These are phyloP conservation scores for Pleurotus platypus DNA, from an alignment of 768 basidiomycete genomes.

Conservation along the genomic window DNA sequence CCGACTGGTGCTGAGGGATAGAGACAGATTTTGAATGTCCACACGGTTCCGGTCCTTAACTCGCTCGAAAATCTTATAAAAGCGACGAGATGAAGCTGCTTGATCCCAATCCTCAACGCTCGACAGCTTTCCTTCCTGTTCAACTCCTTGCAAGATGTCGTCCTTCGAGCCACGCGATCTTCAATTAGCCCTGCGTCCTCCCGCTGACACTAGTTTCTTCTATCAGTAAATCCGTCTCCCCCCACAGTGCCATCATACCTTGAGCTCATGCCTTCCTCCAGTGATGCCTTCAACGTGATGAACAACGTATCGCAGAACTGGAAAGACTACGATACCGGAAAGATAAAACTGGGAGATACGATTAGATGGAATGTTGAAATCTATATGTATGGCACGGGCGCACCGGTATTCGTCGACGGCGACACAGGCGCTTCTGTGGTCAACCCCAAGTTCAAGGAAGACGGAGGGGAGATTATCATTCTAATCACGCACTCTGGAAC, in stretches of 20 bases:
- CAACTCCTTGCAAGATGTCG: not conserved
- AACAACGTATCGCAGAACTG: not conserved
- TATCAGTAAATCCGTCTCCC: not conserved
- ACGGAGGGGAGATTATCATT: not conserved
- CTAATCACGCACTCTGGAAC: not conserved
- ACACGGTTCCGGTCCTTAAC: too few relatives aligned
- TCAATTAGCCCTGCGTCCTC: not conserved
- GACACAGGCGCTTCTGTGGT: not conserved
- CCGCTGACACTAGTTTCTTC: not conserved
- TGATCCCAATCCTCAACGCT: too few relatives aligned
- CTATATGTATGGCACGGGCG: not conserved
- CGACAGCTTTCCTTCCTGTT: too few relatives aligned
- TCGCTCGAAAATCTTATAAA: too few relatives aligned
- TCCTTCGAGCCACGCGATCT: not conserved
- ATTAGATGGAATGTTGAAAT: not conserved
- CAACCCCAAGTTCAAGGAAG: not conserved
- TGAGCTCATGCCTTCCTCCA: not conserved
- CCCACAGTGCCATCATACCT: not conserved
- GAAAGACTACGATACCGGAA: not conserved
- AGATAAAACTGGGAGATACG: not conserved
- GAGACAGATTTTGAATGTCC: too few relatives aligned
- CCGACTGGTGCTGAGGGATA: too few relatives aligned
- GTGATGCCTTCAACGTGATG: not conserved
- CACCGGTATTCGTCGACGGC: not conserved
- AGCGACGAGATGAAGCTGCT: too few relatives aligned